Percentiles rank a stretch among this genome's conserved stretches.
These are phyloP conservation scores for Epichloe aotearoae DNA, from an alignment of 2,329 filamentous ascomycete species.

Conservation along the genomic window DNA sequence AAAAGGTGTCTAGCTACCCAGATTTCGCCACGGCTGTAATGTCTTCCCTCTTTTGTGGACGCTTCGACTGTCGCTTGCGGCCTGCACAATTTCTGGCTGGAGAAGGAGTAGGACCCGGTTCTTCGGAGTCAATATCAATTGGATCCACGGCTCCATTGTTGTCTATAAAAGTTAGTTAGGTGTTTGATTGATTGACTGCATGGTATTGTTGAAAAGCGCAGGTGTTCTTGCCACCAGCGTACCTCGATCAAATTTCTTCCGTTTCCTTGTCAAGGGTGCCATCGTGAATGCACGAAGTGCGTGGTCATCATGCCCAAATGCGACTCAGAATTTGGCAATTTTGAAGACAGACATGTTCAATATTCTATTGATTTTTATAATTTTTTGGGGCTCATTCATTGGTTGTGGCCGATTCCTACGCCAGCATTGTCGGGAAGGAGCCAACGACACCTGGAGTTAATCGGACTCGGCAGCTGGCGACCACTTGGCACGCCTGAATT, in stretches of 20 bases:
- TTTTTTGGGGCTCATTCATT: too few species aligned
- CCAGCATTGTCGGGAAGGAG: background rate
- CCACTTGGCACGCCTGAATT: background rate
- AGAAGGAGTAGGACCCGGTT: background rate
- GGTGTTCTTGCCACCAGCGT: background rate
- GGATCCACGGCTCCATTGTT: background rate
- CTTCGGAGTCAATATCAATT: background rate
- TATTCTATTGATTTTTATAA: background rate
- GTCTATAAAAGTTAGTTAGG: background rate
- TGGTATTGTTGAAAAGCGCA: background rate
- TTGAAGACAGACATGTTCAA: background rate
- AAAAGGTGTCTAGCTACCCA: background rate
- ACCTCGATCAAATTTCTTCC: slow-evolving; percentile 13
- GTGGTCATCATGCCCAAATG: background rate
- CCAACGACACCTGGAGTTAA: background rate
- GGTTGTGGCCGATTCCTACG: background rate
- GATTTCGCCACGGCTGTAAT: background rate
- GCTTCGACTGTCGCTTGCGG: background rate
- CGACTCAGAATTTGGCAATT: background rate
- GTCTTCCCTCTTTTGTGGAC: background rate
- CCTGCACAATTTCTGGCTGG: background rate
- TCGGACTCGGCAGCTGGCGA: background rate
- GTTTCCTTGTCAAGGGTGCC: slow-evolving; percentile 16
- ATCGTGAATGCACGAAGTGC: slow-evolving; percentile 8
- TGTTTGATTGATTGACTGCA: background rate